Percentiles rank a stretch among this genome's conserved stretches.
Evolutionary conservation across 2,329 filamentous ascomycete genomes (phyloP).

Genomic region (Diaporthe longicolla): DNA sequence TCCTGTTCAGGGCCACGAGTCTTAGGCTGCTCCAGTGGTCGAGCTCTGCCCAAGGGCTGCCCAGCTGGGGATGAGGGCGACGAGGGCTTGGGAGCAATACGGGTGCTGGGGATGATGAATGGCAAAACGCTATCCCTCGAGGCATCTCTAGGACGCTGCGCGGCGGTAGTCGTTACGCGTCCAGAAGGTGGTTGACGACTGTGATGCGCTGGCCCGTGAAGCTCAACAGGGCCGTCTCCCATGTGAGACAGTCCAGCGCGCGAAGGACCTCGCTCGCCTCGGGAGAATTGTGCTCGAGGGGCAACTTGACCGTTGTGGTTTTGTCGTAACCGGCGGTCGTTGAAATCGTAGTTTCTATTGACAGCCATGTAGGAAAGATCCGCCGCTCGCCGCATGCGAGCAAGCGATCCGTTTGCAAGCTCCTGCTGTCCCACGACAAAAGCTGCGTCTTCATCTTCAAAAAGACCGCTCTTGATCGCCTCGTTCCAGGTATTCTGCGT

Average conservation of each 20-base stretch:
- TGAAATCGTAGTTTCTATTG: neutral
- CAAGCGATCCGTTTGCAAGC: constrained; percentile 48
- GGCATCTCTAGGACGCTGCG: neutral
- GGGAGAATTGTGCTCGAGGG: neutral
- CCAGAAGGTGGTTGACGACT: neutral
- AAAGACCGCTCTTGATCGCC: constrained; percentile 45
- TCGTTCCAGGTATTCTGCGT: constrained; percentile 22
- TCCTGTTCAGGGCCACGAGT: no score
- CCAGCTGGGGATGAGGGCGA: neutral
- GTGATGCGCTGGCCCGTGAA: neutral
- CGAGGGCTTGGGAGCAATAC: neutral
- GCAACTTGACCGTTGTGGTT: constrained; percentile 19
- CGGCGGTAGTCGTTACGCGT: no score
- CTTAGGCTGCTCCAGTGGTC: neutral
- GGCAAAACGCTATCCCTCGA: neutral
- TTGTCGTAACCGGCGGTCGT: neutral
- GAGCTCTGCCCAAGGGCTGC: neutral
- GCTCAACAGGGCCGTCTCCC: constrained; percentile 32
- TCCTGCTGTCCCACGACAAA: constrained; percentile 47
- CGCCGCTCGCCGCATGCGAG: constrained; percentile 44
- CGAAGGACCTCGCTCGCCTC: neutral
- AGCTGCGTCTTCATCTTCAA: constrained; percentile 51
- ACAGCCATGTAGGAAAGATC: neutral
- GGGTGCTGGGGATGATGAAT: no score
- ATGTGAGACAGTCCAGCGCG: neutral